Evolutionary conservation across 225 moss, liverwort and hornwort species (phyloP).

Genomic region (Bryum argenteum): DNA sequence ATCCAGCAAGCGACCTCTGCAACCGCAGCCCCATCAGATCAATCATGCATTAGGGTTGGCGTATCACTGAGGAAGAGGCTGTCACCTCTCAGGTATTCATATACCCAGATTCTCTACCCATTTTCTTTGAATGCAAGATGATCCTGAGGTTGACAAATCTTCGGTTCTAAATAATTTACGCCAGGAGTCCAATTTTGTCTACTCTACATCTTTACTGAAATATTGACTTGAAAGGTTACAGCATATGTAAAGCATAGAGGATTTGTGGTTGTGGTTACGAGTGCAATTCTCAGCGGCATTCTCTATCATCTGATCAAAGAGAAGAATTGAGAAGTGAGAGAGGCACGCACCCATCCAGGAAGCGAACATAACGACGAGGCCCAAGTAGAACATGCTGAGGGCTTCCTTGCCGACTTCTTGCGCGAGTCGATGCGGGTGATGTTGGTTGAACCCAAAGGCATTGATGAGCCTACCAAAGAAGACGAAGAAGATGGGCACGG

Average conservation of each 20-base stretch:
- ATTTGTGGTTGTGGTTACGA: too few species aligned
- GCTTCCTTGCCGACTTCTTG: conserved; percentile 68
- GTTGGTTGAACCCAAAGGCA: conserved; percentile 69
- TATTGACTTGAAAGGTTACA: too few species aligned
- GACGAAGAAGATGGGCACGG: conserved; percentile 82
- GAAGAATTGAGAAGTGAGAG: background rate
- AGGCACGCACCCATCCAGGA: conserved; percentile 30
- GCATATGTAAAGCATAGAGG: too few species aligned
- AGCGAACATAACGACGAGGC: conserved; percentile 32
- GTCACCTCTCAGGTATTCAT: too few species aligned
- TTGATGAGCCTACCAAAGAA: conserved; percentile 82
- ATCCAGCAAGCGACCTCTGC: conserved; percentile 70
- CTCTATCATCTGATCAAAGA: background rate
- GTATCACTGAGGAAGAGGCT: background rate
- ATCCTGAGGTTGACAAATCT: too few species aligned
- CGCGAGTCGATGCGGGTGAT: conserved; percentile 57
- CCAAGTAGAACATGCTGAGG: conserved; percentile 40
- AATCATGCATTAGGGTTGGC: background rate
- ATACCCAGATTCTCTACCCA: too few species aligned
- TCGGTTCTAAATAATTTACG: too few species aligned
- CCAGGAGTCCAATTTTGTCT: too few species aligned
- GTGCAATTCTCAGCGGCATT: background rate
- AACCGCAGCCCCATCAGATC: conserved; percentile 25
- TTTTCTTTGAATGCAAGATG: too few species aligned
- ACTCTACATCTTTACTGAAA: too few species aligned